These are phyloP conservation scores for Corymbia citriodora DNA, from an alignment of 441 rosid genomes.

Conservation along the genomic window DNA sequence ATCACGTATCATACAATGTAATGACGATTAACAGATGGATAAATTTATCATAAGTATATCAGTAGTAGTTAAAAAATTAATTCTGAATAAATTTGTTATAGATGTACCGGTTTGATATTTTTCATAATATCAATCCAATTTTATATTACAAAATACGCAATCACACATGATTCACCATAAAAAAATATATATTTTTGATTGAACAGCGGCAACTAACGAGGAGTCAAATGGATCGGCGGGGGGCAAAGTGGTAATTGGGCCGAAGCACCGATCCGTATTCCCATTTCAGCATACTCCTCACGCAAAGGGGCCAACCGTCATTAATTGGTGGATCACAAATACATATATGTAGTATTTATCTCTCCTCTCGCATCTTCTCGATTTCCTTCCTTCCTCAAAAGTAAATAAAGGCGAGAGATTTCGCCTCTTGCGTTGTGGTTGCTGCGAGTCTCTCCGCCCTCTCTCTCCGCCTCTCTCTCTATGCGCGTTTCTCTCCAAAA, in stretches of 20 bases:
- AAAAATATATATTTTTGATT: not conserved
- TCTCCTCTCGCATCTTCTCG: not conserved
- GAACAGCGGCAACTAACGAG: no score
- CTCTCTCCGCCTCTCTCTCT: not conserved
- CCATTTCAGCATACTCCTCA: not conserved
- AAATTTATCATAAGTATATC: no score
- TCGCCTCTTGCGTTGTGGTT: not conserved
- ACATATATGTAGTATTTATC: not conserved
- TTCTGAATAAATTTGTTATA: not conserved
- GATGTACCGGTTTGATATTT: fast-evolving
- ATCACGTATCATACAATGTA: not conserved
- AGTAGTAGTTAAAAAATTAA: no score
- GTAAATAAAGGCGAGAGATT: not conserved
- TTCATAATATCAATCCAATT: not conserved
- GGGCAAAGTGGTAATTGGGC: not conserved
- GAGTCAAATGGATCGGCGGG: not conserved
- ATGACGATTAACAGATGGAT: fast-evolving
- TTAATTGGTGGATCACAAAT: not conserved
- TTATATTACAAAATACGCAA: not conserved
- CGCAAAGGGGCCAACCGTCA: not conserved
- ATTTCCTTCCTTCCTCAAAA: not conserved
- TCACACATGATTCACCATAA: not conserved
- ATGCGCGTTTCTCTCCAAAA: not conserved
- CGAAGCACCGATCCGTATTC: not conserved
- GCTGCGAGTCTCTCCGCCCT: not conserved